phyloP scores from a whole-genome alignment of 2,329 filamentous ascomycete species.

The Colletotrichum siamense region DNA sequence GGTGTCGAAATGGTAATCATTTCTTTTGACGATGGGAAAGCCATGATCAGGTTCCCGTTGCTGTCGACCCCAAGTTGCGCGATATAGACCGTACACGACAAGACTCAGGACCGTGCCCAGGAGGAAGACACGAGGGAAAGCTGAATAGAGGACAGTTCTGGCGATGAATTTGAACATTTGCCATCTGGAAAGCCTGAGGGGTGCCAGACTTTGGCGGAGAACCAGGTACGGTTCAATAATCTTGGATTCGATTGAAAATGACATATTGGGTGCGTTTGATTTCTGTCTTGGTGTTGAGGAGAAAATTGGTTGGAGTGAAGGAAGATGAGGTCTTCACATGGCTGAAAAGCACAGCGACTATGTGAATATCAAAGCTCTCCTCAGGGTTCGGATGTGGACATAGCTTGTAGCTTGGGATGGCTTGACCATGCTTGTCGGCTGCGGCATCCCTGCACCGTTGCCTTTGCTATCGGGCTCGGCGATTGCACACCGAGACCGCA shows the following conservation, averaged over 20 bases:
- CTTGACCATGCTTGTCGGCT: background rate
- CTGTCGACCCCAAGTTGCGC: background rate
- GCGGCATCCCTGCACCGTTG: background rate
- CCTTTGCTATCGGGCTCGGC: background rate
- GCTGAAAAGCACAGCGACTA: background rate
- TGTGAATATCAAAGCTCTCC: conserved; percentile 35
- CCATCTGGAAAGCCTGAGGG: background rate
- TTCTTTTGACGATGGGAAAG: background rate
- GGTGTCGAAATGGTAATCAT: background rate
- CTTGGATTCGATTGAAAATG: background rate
- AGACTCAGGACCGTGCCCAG: background rate
- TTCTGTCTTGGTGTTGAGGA: background rate
- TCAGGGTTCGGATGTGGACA: background rate
- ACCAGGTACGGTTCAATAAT: background rate
- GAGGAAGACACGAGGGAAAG: background rate
- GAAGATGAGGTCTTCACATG: background rate
- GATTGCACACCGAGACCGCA: background rate
- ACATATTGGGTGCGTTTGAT: background rate
- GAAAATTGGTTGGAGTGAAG: background rate
- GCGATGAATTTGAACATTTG: background rate
- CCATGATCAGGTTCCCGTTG: background rate
- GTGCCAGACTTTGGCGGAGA: background rate
- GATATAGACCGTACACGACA: background rate
- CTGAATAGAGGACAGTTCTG: background rate
- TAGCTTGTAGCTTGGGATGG: background rate